phyloP scores from a whole-genome alignment of 768 basidiomycete species.

The Auricularia sp. region DNA sequence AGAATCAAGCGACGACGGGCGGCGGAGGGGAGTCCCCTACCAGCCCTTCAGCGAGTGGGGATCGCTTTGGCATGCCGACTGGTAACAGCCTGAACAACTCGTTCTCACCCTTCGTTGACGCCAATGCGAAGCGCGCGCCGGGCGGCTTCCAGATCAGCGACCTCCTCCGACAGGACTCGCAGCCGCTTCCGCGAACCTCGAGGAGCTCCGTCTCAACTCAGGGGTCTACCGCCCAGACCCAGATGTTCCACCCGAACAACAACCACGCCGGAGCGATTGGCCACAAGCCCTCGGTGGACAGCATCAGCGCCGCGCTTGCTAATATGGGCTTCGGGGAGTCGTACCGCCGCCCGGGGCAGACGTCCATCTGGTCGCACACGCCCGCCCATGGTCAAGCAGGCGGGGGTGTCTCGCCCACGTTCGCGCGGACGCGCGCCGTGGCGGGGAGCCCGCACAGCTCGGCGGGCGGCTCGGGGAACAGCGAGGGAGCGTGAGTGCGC shows the following conservation, averaged over 20 bases:
- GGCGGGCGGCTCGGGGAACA: neutral
- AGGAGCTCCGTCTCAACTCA: neutral
- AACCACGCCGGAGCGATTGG: neutral
- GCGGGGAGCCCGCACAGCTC: neutral
- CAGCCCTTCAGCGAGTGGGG: slow-evolving; percentile 4
- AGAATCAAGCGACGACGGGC: neutral
- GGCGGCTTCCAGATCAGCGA: neutral
- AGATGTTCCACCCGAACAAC: neutral
- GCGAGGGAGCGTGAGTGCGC: no score
- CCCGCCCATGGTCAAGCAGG: neutral
- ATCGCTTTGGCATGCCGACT: neutral
- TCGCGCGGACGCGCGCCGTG: neutral
- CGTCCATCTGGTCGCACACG: neutral
- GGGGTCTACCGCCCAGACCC: neutral
- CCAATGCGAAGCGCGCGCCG: neutral
- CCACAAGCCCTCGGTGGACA: slow-evolving; percentile 1
- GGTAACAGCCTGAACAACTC: slow-evolving; percentile 2
- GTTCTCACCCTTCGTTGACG: neutral
- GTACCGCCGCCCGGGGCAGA: neutral
- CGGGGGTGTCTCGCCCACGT: neutral
- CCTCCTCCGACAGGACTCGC: slow-evolving; percentile 1
- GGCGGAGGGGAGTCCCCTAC: slow-evolving; percentile 4
- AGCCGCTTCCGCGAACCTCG: neutral
- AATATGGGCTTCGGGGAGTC: neutral
- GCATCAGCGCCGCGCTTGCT: neutral